Evolutionary conservation across 495 filamentous ascomycete genomes (phyloP).

Genomic region (Bathelium albidoporum): DNA sequence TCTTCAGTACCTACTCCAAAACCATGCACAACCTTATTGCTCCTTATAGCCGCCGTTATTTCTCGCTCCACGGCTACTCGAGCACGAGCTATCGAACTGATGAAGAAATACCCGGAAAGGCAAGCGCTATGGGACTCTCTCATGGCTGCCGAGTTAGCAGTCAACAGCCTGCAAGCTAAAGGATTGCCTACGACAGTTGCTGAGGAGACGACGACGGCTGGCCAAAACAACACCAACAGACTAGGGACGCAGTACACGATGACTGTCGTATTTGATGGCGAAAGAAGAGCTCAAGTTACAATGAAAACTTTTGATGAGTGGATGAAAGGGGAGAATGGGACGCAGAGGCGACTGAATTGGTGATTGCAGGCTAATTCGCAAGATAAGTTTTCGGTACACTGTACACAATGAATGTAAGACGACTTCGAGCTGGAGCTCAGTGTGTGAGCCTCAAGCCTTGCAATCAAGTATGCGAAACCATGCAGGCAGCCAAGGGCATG

Average conservation of each 20-base stretch:
- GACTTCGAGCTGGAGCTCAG: no score
- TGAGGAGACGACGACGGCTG: conserved; percentile 35
- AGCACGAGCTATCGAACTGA: conserved; percentile 44
- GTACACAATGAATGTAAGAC: no score
- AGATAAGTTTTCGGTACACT: not conserved
- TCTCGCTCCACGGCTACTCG: conserved; percentile 42
- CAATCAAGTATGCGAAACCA: no score
- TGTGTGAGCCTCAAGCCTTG: no score
- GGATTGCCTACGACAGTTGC: conserved; percentile 39
- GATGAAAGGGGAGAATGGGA: not conserved
- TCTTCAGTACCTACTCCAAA: not conserved
- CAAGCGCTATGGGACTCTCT: conserved; percentile 58
- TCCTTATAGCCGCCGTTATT: not conserved
- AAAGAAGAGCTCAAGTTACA: not conserved
- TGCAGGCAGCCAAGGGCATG: no score
- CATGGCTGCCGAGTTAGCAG: conserved; percentile 42
- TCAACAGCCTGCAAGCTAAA: conserved; percentile 10
- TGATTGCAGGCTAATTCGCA: not conserved
- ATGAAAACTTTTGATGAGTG: not conserved
- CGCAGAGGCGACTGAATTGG: not conserved
- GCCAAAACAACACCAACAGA: not conserved
- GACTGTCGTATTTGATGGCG: not conserved
- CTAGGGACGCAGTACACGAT: not conserved
- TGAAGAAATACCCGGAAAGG: conserved; percentile 43
- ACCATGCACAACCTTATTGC: not conserved